Evolutionary conservation across 441 rosid species (phyloP).

Genomic region (Croton setiger): DNA sequence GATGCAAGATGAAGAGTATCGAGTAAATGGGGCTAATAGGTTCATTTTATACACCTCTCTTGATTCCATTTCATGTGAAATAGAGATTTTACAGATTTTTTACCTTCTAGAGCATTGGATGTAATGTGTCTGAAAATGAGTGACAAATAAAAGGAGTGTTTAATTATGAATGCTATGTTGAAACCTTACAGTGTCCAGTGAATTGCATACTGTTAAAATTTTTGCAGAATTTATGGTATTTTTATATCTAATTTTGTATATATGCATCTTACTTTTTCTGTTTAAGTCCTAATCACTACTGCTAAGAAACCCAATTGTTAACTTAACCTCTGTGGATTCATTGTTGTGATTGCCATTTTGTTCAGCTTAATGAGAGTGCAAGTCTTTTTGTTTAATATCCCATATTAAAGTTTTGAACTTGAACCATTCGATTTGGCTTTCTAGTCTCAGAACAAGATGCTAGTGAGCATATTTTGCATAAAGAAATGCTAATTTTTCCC

Average conservation of each 20-base stretch:
- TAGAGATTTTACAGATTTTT: not conserved
- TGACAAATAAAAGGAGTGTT: not conserved
- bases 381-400: not conserved
- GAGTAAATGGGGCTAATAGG: slow-evolving; percentile 13
- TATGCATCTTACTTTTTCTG: not conserved
- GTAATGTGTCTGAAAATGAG: not conserved
- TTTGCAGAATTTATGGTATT: slow-evolving; percentile 9
- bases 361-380: not conserved
- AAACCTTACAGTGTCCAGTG: slow-evolving; percentile 7
- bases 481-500: not conserved
- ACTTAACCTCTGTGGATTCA: not conserved
- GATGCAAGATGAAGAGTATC: slow-evolving; percentile 23
- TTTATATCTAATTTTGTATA: not conserved
- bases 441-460: not conserved
- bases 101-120: not conserved
- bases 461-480: not conserved
- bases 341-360: not conserved
- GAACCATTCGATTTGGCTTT: not conserved
- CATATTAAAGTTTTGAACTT: not conserved
- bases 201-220: slow-evolving; percentile 6
- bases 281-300: not conserved
- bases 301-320: not conserved
- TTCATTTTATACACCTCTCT: slow-evolving; percentile 15
- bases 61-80: slow-evolving; percentile 3
- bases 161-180: slow-evolving; percentile 1